Base-by-base conservation (phyloP, 257 asterid genomes). In the Solanum commersonii region DNA sequence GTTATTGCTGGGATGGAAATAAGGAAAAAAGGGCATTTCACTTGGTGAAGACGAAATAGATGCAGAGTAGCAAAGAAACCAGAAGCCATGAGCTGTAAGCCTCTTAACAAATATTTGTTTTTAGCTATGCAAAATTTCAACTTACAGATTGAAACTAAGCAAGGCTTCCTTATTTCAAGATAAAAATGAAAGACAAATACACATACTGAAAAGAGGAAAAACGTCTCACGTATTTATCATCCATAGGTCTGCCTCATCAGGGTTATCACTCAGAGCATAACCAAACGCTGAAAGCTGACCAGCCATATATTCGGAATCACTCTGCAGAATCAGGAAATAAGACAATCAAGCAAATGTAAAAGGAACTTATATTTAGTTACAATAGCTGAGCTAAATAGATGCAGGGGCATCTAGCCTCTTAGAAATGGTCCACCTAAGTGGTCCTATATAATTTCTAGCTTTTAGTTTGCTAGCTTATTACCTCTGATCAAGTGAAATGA, bases 251-350 rank as follows among this genome's bases (percentile, higher is more conserved):
- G 99, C 98, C 89, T 95, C 98, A 87, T 97, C 98, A 82, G 96
- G 96, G 89, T 92, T 92, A 73, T 97, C 98, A 40, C 93, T 92
- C 89, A 97, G 89, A 90, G 91, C 92, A 93, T 97, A 97, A 76
- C 99, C 99, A 93, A 95, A 97, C 59, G 99, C 97, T 86, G 99
- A 94, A 87, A 97, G 99, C 91, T 96, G 99, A 16, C 99, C 99
- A 13, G 99, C 99, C 99, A 97, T 97, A 90, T 96, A 97, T 91
- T 97, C 99, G 60, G 98, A 95, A 92, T 97, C 99, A 88, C 99
- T 97, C 98, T 97, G 96, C 87, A 88, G 74, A 77, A 78, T 27
- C 63, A 78, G 56, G 46, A 86, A 33, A 40, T 71, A 72, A 81
- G 27, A 81, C 25, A 46, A 81, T 81, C 67, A 89, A 63, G 84